Base-by-base conservation (phyloP, 208 protist species). In the Crithidia brevicula region DNA sequence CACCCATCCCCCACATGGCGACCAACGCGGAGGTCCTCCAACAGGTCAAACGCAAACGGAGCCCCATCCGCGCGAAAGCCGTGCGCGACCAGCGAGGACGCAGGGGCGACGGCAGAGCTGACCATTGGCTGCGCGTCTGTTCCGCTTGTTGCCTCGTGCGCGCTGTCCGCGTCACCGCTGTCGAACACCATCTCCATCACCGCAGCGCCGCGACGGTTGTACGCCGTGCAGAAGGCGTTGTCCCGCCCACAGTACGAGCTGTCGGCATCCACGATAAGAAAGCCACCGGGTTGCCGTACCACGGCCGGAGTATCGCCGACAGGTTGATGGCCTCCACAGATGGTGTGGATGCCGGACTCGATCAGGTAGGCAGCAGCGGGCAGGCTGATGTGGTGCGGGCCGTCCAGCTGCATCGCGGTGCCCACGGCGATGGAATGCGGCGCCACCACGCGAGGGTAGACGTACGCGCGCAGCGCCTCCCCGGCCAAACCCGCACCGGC, bases 291-390 rank as follows among this genome's bases (percentile, higher is more conserved):
- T 66, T 93, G 85, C 9, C 77, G 80, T 25, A 95, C 82, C 50
- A 96, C 64, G 1, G 78, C 73, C 1, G 93, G 90, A 10, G 75
- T 79, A 67, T 97, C 91, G 28, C 93, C 93, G 18, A 74, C 33
- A 8, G 93, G 93, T 61, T 93, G 82, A 61, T 97, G 93, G 9
- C 93, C 93, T 6, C 65, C 51, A 66, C 88, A 95, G 42, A 97
- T 81, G 16, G 74, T 79, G 43, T 74, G 50, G 30, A 97, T 72
- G 28, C 92, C 92, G 47, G 74, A 81, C 46, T 74, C 49, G 28
- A 90, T 78, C n/a, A 96, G 74, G 69, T 85, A 91, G 22, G 82
- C 60, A 6, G 82, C 85, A 7, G 81, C 85, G 16, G 72, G 59
- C 38, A 94, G 81, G 38, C 77, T 53, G 34, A 81, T 61, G 63